Evolutionary conservation across 2,329 filamentous ascomycete genomes (phyloP).

Genomic region (Diaporthe caulivora): DNA sequence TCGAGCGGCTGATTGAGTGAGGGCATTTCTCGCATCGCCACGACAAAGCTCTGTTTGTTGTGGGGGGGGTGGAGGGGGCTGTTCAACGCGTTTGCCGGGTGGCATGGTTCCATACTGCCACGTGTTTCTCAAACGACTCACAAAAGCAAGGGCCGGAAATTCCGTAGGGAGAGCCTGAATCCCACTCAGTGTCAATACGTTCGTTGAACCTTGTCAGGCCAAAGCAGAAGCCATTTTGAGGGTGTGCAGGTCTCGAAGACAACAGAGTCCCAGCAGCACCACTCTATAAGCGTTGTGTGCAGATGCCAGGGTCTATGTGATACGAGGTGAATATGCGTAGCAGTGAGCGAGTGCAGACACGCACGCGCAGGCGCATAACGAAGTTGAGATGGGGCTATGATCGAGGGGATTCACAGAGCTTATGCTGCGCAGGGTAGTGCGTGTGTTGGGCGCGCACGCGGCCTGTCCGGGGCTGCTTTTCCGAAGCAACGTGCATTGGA

Average conservation of each 20-base stretch:
- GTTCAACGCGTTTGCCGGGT: neutral
- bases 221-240: neutral
- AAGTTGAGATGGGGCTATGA: neutral
- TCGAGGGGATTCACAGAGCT: neutral
- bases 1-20: neutral
- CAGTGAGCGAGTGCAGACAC: neutral
- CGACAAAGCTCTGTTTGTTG: too few species aligned
- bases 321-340: neutral
- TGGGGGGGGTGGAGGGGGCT: neutral
- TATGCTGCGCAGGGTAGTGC: neutral
- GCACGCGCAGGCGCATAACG: neutral
- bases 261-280: too few species aligned
- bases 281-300: neutral
- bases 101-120: neutral
- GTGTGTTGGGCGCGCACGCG: neutral
- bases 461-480: neutral
- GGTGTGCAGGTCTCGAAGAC: neutral
- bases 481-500: slow-evolving; percentile 10
- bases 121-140: neutral
- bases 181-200: too few species aligned
- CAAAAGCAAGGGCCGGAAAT: neutral
- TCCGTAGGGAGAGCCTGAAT: neutral
- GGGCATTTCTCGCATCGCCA: neutral
- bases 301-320: too few species aligned
- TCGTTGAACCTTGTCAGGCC: neutral